These are phyloP conservation scores for Microcyclosporella mali DNA, from an alignment of 2,329 filamentous ascomycete genomes.

Conservation along the genomic window DNA sequence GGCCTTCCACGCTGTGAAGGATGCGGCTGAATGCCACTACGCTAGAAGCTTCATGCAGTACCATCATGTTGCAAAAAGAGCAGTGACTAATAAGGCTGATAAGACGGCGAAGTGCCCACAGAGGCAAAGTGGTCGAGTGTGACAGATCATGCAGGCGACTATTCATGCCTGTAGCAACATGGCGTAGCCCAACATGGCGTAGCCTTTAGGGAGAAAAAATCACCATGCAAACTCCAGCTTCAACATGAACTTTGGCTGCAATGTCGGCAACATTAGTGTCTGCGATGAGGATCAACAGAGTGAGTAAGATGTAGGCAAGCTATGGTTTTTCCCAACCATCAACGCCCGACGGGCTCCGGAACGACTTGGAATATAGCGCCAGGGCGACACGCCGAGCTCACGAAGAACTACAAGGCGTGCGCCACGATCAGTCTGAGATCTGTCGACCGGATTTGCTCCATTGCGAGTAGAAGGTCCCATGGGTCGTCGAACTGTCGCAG, in stretches of 20 bases:
- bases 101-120: too few relatives aligned
- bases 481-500: conserved; percentile 76
- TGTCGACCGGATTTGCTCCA: conserved; percentile 95
- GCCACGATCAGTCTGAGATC: conserved; percentile 69
- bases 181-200: too few relatives aligned
- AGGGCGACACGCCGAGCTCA: conserved; percentile 60
- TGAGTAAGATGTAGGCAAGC: conserved; percentile 37
- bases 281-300: too few relatives aligned
- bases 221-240: too few relatives aligned
- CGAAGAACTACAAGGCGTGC: conserved; percentile 46
- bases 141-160: too few relatives aligned
- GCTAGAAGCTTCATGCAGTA: not conserved
- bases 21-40: not conserved
- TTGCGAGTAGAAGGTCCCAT: conserved; percentile 63
- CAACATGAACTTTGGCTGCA: too few relatives aligned
- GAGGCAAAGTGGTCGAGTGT: too few relatives aligned
- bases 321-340: conserved; percentile 90
- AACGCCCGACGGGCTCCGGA: conserved; percentile 82
- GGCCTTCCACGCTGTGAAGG: too few relatives aligned
- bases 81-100: too few relatives aligned
- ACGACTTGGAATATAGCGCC: conserved; percentile 86
- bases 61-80: not conserved
- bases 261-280: too few relatives aligned
- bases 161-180: too few relatives aligned
- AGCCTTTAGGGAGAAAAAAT: too few relatives aligned